Base-by-base conservation (phyloP, 140 eudicot species). In the Stevia rebaudiana region DNA sequence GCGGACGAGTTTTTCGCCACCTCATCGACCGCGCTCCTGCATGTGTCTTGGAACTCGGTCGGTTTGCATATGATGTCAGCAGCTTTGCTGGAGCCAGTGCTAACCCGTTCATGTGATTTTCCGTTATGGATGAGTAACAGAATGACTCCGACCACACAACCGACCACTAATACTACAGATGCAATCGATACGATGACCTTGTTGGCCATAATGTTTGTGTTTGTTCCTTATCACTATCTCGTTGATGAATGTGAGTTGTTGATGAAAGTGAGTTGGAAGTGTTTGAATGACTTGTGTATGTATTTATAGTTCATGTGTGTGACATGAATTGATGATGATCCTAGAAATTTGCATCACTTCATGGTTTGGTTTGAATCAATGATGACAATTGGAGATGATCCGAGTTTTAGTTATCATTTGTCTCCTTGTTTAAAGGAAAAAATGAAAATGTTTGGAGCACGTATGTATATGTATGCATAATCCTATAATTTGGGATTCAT, bases 1-100 rank as follows among this genome's bases (percentile, higher is more conserved):
- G 97, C 94, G 3, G 76, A 73, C 0, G 81, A 57, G 64, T 90
- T 90, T 35, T 78, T 82, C 4, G 87, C 81, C 2, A 76, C 79
- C n/a, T 68, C 41, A 8, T 17, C 50, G 0, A 83, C 75, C 40
- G 79, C 87, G n/a, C 47, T 42, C 0, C 69, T 71, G 61, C 98
- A 91, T 2, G 78, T 65, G 0, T 84, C 85, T 75, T 84, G 81
- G 71, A 63, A 79, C 18, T 77, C 72, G 1, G 91, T 78, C 1
- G 78, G 77, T 24, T 63, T 77, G 53, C 98, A 91, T 2, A 91
- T 56, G 39, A 79, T 44, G 9, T 78, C 71, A 3, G 84, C 73
- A 6, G 79, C 55, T 74, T 82, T 91, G 49, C 11, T 13, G 42
- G 44, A 63, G 1, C 83, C 41, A 3, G 84, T 37, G 37, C 43